These are phyloP conservation scores for Lolium perenne DNA, from an alignment of 176 grass and related monocot genomes.

Conservation along the genomic window DNA sequence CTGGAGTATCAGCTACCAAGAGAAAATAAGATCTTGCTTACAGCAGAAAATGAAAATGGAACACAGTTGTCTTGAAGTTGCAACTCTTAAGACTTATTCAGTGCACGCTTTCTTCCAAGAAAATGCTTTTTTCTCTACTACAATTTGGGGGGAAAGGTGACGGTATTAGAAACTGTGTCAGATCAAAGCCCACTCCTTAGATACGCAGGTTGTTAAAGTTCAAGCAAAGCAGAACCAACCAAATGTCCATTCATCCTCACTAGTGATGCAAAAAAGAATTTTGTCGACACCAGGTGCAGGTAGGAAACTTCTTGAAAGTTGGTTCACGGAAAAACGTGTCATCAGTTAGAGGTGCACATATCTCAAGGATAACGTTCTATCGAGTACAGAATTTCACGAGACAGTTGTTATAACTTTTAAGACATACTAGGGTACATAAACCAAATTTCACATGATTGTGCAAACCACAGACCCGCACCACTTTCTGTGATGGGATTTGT, in stretches of 20 bases:
- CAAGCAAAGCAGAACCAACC: slow-evolving; percentile 11
- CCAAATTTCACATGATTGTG: not conserved
- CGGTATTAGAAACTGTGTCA: not conserved
- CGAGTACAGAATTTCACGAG: not conserved
- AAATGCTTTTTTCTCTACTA: not conserved
- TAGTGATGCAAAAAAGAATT: not conserved
- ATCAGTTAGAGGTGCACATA: not conserved
- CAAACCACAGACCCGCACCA: not conserved
- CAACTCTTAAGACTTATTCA: not conserved
- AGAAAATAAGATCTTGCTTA: not conserved
- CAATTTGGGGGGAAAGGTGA: not conserved
- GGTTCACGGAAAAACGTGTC: not conserved
- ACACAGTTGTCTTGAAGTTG: not conserved
- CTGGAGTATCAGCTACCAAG: not conserved
- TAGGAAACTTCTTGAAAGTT: not conserved
- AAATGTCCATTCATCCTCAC: not conserved
- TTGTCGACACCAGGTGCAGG: not conserved
- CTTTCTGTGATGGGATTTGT: not conserved
- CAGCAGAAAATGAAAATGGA: not conserved
- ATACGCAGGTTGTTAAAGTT: not conserved
- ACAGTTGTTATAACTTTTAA: not conserved
- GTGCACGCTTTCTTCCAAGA: not conserved
- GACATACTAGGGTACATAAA: slow-evolving; percentile 4
- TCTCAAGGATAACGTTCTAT: not conserved
- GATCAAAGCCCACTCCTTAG: too few relatives aligned